phyloP scores from a whole-genome alignment of 768 basidiomycete genomes.

The Cystofilobasidium ferigula region DNA sequence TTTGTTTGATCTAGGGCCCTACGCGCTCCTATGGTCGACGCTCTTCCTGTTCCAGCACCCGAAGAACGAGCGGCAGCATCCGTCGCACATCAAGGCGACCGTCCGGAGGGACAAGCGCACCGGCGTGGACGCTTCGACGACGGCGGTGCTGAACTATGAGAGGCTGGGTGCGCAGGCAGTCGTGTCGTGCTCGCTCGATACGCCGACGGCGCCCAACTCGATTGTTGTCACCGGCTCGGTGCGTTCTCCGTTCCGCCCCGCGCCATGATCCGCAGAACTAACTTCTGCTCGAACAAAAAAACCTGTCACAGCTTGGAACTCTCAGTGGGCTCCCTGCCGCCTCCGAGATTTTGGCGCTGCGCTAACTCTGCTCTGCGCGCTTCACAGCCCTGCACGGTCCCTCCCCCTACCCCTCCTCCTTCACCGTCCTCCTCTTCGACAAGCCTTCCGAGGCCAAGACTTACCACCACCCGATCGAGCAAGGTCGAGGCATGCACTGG shows the following conservation, averaged over 20 bases:
- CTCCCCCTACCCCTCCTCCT: constrained; percentile 15
- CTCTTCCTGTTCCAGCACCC: constrained; percentile 34
- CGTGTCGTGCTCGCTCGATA: constrained; percentile 9
- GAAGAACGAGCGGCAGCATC: constrained; percentile 30
- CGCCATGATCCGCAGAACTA: no score
- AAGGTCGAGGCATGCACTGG: constrained; percentile 66
- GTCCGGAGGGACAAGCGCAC: constrained; percentile 9
- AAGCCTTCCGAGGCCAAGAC: constrained; percentile 1
- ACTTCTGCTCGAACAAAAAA: no score
- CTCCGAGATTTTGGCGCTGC: neutral
- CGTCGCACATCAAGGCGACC: constrained; percentile 26
- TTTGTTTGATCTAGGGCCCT: constrained; percentile 36
- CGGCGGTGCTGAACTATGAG: neutral
- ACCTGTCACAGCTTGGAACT: no score
- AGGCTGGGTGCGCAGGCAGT: constrained; percentile 8
- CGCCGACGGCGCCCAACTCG: constrained; percentile 8
- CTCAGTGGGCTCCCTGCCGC: no score
- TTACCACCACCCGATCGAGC: constrained; percentile 38
- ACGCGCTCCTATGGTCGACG: constrained; percentile 25
- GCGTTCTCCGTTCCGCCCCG: neutral
- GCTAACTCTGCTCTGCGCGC: neutral
- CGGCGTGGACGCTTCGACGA: constrained; percentile 13
- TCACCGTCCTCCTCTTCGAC: constrained; percentile 15
- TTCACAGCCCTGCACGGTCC: constrained; percentile 11
- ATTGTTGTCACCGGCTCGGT: constrained; percentile 15